Percentiles rank a stretch among this genome's conserved stretches.
Conservation (phyloP, 2,329 filamentous ascomycete genomes). For the Ilyonectria sp. region DNA sequence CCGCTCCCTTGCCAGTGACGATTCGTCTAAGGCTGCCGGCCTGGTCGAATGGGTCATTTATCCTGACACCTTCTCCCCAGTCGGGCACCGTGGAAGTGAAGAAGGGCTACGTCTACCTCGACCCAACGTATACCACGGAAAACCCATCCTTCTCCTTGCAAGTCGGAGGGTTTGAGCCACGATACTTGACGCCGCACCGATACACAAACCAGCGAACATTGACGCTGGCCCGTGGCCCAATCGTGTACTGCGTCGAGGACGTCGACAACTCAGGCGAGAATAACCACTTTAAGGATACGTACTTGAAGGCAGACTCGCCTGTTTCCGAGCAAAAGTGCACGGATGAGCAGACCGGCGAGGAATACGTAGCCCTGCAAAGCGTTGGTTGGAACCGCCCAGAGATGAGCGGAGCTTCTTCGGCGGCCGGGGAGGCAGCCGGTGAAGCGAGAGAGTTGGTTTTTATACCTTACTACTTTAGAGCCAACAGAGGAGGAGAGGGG, state of each 20-base stretch:
- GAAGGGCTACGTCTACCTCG: conserved; percentile 66
- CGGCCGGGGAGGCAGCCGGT: conserved; percentile 8
- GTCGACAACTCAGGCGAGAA: conserved; percentile 69
- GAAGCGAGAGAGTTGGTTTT: conserved; percentile 20
- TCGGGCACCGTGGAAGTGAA: conserved; percentile 39
- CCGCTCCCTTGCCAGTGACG: conserved; percentile 50
- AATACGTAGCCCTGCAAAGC: conserved; percentile 27
- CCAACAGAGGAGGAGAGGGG: conserved; percentile 30
- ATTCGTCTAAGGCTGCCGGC: conserved; percentile 68
- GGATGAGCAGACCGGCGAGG: conserved; percentile 23
- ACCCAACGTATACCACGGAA: conserved; percentile 55
- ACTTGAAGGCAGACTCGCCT: conserved; percentile 11
- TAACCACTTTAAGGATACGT: conserved; percentile 67
- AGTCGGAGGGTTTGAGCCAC: conserved; percentile 62
- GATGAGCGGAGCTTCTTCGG: not conserved
- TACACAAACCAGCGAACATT: conserved; percentile 70
- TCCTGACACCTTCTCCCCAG: conserved; percentile 53
- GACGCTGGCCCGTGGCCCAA: conserved; percentile 68
- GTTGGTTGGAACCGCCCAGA: conserved; percentile 25
- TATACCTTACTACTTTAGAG: conserved; percentile 31
- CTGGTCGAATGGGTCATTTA: conserved; percentile 60
- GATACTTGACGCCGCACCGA: conserved; percentile 67
- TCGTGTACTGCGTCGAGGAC: conserved; percentile 75
- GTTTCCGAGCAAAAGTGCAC: conserved; percentile 24
- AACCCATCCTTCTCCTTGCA: conserved; percentile 55